phyloP scores from a whole-genome alignment of 257 asterid genomes.

The Asclepias syriaca region DNA sequence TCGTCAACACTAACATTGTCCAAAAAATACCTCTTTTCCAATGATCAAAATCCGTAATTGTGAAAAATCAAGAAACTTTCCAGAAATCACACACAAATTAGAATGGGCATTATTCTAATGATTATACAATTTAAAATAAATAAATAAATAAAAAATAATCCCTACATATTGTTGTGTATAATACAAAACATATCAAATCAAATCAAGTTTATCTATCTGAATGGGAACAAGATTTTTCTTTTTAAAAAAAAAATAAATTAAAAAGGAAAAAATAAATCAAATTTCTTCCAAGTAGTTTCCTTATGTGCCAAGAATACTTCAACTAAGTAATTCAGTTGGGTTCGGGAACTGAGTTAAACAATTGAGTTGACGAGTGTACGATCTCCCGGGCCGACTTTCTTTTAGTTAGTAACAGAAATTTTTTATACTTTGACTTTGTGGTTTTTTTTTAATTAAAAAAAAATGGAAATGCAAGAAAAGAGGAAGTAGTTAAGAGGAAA shows the following conservation, averaged over 20 bases:
- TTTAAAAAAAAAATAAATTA: neutral
- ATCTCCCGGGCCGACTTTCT: constrained; percentile 13
- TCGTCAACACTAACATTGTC: neutral
- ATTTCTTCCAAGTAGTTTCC: constrained; percentile 3
- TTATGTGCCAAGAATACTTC: constrained; percentile 13
- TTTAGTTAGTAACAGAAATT: neutral
- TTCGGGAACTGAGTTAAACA: neutral
- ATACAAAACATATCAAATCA: neutral
- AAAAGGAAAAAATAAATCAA: neutral
- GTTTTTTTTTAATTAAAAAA: no score
- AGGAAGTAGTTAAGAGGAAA: neutral
- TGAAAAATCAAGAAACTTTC: neutral
- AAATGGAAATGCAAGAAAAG: neutral
- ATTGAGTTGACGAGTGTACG: neutral
- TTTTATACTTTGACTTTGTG: neutral
- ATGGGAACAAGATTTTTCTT: neutral
- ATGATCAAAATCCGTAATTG: neutral
- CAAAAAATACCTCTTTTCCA: neutral
- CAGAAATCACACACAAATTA: constrained; percentile 8
- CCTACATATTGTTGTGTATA: neutral
- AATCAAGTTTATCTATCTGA: neutral
- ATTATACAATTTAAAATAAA: neutral
- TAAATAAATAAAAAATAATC: no score
- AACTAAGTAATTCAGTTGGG: neutral
- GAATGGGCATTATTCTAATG: neutral